Evolutionary conservation across 2,329 filamentous ascomycete genomes (phyloP), one percentile per base, ranked within the genome.

Genomic region (Diaporthe sp.): DNA sequence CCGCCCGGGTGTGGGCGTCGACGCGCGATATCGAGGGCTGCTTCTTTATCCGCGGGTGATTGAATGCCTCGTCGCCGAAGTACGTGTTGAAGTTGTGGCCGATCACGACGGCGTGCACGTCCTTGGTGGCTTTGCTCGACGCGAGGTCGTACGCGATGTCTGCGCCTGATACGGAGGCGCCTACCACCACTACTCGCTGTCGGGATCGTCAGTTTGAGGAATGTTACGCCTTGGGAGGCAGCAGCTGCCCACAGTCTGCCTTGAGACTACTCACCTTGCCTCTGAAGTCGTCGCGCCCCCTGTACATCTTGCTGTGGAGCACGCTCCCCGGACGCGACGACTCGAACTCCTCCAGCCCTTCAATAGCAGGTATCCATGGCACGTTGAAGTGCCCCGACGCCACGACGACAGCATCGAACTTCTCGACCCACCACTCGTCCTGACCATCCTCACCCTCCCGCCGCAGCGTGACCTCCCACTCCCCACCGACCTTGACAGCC

Each of bases 351-450:
- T 85, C 85, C 9, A 91, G 78, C 0, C 90, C 90, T 1, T 85
- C 80, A 22, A 91, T 86, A 0, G 83, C 74, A 1, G 89, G 87
- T 19, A 90, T 84, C 75, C 87, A 92, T 0, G 90, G 90, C 3
- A 91, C 88, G 44, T 84, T 87, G 78, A 89, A 92, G 77, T 91
- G 90, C 0, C 90, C 90, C 37, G 85, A 89, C 1, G 90, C 90
- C 12, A 92, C 88, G 1, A 92, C 83, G 0, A 92, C 84, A 0
- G 89, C 90, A 79, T 92, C 90, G 72, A 92, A 92, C 44, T 82
- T 83, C 79, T 93, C 92, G 0, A 83, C 83, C 91, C 91, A 92
- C 91, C 92, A 93, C 76, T 88, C 88, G 77, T 92, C 88, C 19
- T 15, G 31, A 25, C n/a, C 53, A 4, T 78, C 75, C 1, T 78